Base-by-base conservation (phyloP, 169 alveolate species). In the Plasmodium inui region DNA sequence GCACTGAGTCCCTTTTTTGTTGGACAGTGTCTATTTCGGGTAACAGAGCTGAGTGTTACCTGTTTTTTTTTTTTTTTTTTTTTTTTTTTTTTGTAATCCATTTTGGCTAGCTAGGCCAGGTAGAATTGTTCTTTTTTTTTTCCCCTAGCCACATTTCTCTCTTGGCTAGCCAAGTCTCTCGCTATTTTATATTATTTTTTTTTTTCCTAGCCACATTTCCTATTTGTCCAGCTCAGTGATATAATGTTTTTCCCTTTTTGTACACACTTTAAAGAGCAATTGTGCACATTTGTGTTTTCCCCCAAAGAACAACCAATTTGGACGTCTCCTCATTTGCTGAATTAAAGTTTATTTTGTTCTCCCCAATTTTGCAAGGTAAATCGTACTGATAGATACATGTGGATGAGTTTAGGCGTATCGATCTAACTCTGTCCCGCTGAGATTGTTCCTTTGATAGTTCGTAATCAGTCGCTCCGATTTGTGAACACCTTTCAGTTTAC, bases 101-200 rank as follows among this genome's bases (percentile, higher is more conserved):
- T 32, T 50, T 82, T 82, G 89, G 79, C 89, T 82, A 53, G 89
- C 26, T 10, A 82, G 22, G 14, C 17, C 57, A 28, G 76, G 80
- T 26, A 17, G 46, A 28, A 10, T 44, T 26, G 12, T 55, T 82
- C 55, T 30, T 82, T 50, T 82, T 28, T 30, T 39, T 80, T 41
- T 5, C 2, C n/a, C 37, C n/a, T 2, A 7, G n/a, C 19, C 19
- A 34, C 34, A 1, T 0, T 12, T 61, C 55, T 6, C 12, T 19
- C n/a, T 67, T 67, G 76, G 76, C 76, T 67, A 67, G 10, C 30
- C 8, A 67, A 6, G 76, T 67, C 30, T 22, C 39, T 67, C 19
- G 34, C 10, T 61, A 10, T 61, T 61, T 61, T 53, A n/a, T 57
- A 5, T 22, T 26, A 1, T 67, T 67, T 26, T 67, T 67, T 26